Conservation (phyloP, 2,329 filamentous ascomycete genomes). For the Aspergillus sp. region DNA sequence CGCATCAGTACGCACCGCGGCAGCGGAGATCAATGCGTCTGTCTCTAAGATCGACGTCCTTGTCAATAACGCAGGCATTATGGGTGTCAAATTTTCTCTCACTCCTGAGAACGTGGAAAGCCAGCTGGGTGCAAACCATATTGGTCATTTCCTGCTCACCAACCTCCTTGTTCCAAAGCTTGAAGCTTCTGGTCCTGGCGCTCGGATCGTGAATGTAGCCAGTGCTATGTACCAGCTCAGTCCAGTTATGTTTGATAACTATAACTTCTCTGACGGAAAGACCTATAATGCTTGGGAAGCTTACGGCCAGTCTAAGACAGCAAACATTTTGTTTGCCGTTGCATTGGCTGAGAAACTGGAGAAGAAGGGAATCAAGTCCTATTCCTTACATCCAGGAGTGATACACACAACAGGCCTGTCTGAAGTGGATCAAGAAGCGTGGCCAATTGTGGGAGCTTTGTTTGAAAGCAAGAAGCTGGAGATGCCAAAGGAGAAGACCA, state of each 20-base stretch:
- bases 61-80: conserved; percentile 42
- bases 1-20: conserved; percentile 25
- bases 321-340: conserved; percentile 41
- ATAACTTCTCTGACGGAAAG: conserved; percentile 35
- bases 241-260: conserved; percentile 42
- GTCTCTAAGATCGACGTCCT: conserved; percentile 34
- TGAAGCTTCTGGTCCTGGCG: conserved; percentile 13
- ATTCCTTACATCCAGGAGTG: conserved; percentile 23
- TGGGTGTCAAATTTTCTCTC: conserved; percentile 23
- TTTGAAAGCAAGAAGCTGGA: conserved; percentile 16
- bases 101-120: conserved; percentile 34
- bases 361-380: conserved; percentile 14
- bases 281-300: conserved; percentile 29
- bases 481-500: conserved; percentile 14
- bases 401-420: conserved; percentile 12
- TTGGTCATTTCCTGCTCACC: conserved; percentile 37
- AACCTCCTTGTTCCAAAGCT: conserved; percentile 34
- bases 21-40: conserved; percentile 22
- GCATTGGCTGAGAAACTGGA: conserved; percentile 27
- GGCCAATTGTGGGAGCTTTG: too few relatives aligned
- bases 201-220: conserved; percentile 41
- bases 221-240: conserved; percentile 42
- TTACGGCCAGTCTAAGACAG: conserved; percentile 45
- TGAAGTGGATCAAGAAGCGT: conserved; percentile 7
- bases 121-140: conserved; percentile 35